Conservation (phyloP, 768 basidiomycete species). For the Agaricus bisporus region DNA sequence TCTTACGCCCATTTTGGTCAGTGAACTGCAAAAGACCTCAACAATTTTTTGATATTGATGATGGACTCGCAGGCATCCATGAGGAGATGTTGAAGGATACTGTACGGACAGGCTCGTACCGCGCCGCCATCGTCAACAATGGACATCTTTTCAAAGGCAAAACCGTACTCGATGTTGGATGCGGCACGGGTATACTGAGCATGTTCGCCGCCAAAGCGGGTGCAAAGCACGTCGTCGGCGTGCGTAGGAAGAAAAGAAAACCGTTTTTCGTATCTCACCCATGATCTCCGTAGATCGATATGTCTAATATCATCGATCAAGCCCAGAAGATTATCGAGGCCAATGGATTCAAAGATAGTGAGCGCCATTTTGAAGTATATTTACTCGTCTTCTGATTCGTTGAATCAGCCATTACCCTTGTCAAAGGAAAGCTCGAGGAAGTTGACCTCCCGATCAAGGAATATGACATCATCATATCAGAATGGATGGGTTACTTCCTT, state of each 20-base stretch:
- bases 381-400: slow-evolving; percentile 9
- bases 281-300: slow-evolving; percentile 71
- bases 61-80: slow-evolving; percentile 70
- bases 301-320: slow-evolving; percentile 99
- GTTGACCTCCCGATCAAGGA: slow-evolving; percentile 79
- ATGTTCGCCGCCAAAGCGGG: slow-evolving; percentile 99
- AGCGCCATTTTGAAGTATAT: slow-evolving; percentile 19
- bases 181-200: slow-evolving; percentile 95
- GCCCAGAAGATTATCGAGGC: slow-evolving; percentile 94
- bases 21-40: slow-evolving; percentile 14
- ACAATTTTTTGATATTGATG: background rate
- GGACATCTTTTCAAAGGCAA: slow-evolving; percentile 94
- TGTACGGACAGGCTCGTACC: slow-evolving; percentile 94
- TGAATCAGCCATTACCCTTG: slow-evolving; percentile 79
- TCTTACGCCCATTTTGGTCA: slow-evolving; percentile 93
- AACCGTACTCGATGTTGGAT: slow-evolving; percentile 96
- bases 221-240: slow-evolving; percentile 89
- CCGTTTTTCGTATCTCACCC: slow-evolving; percentile 4
- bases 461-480: slow-evolving; percentile 98
- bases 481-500: slow-evolving; percentile 99
- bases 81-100: slow-evolving; percentile 99
- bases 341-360: slow-evolving; percentile 94
- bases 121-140: slow-evolving; percentile 91
- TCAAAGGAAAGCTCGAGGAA: slow-evolving; percentile 98
- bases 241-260: slow-evolving; percentile 30